phyloP scores from a whole-genome alignment of 768 basidiomycete species.

The Hortiboletus flavorubellus region DNA sequence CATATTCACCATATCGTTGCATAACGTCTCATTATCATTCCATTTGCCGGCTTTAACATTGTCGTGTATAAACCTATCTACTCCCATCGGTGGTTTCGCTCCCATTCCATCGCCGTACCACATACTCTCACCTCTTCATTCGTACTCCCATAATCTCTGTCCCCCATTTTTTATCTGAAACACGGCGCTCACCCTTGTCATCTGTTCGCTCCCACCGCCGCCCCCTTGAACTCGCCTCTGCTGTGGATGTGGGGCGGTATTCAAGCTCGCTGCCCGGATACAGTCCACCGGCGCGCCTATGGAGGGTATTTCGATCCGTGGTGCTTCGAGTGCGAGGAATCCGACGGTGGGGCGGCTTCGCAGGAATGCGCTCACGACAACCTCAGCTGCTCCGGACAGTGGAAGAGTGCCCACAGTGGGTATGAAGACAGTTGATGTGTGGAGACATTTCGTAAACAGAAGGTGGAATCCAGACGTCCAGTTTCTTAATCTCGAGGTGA shows the following conservation, averaged over 20 bases:
- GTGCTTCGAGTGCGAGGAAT: conserved; percentile 49
- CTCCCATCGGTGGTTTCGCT: conserved; percentile 11
- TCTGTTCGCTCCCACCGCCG: conserved; percentile 30
- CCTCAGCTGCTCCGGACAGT: conserved; percentile 7
- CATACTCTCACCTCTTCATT: conserved; percentile 2
- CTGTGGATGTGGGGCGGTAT: conserved; percentile 18
- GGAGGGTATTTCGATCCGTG: conserved; percentile 62
- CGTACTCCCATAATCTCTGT: conserved; percentile 8
- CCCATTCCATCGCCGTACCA: conserved; percentile 11
- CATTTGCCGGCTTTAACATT: conserved; percentile 13
- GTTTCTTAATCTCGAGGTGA: conserved; percentile 81
- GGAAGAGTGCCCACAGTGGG: conserved; percentile 21
- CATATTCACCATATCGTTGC: conserved; percentile 28
- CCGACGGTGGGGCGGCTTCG: conserved; percentile 51
- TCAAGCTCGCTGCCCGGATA: conserved; percentile 42
- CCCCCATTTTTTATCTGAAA: conserved; percentile 16
- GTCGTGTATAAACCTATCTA: conserved; percentile 18
- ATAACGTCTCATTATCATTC: conserved; percentile 20
- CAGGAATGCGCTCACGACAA: conserved; percentile 50
- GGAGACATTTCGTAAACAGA: conserved; percentile 70
- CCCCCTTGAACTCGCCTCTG: conserved; percentile 19
- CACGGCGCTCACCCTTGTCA: conserved; percentile 37
- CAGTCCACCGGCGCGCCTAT: conserved; percentile 35
- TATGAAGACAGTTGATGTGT: conserved; percentile 55
- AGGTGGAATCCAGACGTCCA: conserved; percentile 67